Conservation (phyloP, 805 yeast species). For the Saccharomycopsis guyanensis region DNA sequence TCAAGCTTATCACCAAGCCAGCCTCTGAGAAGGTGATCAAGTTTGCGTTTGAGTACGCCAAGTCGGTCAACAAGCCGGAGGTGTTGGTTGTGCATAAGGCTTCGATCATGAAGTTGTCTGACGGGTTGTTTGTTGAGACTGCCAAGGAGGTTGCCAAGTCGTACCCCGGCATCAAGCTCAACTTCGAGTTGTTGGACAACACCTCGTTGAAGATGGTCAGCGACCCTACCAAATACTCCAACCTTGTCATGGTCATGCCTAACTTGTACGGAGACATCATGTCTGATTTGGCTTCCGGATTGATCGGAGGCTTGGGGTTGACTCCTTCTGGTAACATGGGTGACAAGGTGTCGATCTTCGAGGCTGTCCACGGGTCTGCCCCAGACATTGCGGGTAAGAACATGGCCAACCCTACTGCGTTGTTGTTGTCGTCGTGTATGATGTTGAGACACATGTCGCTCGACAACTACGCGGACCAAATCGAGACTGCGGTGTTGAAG, state of each 20-base stretch:
- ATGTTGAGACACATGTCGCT: constrained; percentile 98
- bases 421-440: constrained; percentile 93
- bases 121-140: constrained; percentile 89
- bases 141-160: constrained; percentile 77
- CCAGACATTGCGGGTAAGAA: constrained; percentile 99
- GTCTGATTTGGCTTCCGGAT: constrained; percentile 95
- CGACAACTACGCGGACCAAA: constrained; percentile 69
- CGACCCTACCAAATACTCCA: constrained; percentile 81
- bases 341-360: constrained; percentile 93
- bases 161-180: constrained; percentile 81
- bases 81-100: constrained; percentile 97
- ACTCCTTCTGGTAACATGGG: constrained; percentile 99
- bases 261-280: constrained; percentile 98
- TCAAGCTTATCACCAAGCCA: constrained; percentile 91
- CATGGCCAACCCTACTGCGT: constrained; percentile 97
- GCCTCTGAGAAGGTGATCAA: constrained; percentile 96
- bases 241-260: constrained; percentile 96
- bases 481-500: constrained; percentile 77
- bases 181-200: constrained; percentile 88
- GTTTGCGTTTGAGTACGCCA: constrained; percentile 96
- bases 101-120: constrained; percentile 95
- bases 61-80: constrained; percentile 77
- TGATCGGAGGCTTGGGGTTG: constrained; percentile 97
- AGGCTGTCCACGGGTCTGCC: constrained; percentile 99
- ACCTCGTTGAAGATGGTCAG: constrained; percentile 85